Evolutionary conservation across 441 rosid species (phyloP), one percentile per base, ranked within the genome.

Genomic region (Viola pubescens): DNA sequence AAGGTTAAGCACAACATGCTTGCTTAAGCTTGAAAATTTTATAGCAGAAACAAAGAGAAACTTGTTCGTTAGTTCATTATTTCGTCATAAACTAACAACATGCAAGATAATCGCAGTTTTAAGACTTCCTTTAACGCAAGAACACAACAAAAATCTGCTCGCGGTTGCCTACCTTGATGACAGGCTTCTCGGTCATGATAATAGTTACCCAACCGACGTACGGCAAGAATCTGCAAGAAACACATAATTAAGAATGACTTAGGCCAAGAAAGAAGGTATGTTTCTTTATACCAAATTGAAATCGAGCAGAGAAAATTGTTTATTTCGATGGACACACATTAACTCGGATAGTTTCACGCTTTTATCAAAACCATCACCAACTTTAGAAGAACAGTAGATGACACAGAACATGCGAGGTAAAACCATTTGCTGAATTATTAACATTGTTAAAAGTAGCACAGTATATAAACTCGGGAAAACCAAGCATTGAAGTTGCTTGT

Each of bases 151-250:
- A 39, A 46, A 13, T 40, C 37, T 40, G 5, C 3, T 12, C n/a
- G 7, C 40, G 59, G 41, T 9, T 12, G 38, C 49, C 26, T 54
- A 84, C 90, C 90, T 85, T 81, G 70, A 82, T 70, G 8, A 83
- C 54, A 6, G 92, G 85, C 67, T 78, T 79, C 7, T 85, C 85
- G 0, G 87, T 78, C 88, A 78, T 81, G 50, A 81, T 44, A 54
- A 85, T 85, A 7, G 88, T 85, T 50, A 70, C 69, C 80, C 80
- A 82, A 38, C 88, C 87, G 5, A 70, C 72, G 9, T 85, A 79
- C 12, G 85, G 88, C 54, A 82, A 58, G 73, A 77, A 72, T 77
- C 87, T 84, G 82, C 55, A 41, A 54, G 37, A 40, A 44, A 47
- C 9, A 46, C 19, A 56, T 6, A 56, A 12, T 48, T 3, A 10